Percentiles rank a stretch among this genome's conserved stretches.
Evolutionary conservation across 805 yeast species (phyloP).

Genomic region (Starmerella vaccinii): DNA sequence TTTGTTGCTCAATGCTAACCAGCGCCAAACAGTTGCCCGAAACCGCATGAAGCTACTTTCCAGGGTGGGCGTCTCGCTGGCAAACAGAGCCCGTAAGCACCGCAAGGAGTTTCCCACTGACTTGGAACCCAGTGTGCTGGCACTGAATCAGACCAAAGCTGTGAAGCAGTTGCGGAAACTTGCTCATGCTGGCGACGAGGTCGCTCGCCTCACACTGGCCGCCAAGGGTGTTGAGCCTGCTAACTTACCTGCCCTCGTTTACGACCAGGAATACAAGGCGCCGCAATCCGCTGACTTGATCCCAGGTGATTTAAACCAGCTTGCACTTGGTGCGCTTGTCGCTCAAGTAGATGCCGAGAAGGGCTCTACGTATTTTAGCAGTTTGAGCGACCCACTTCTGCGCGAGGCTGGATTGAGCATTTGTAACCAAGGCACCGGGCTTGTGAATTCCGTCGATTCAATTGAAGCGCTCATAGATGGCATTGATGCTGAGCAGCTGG

Average conservation of each 20-base stretch:
- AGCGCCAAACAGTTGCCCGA: constrained; percentile 31
- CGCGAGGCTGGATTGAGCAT: constrained; percentile 10
- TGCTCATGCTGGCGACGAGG: constrained; percentile 2
- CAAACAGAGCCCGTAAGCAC: constrained; percentile 20
- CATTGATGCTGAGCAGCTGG: constrained; percentile 26
- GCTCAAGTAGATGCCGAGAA: neutral
- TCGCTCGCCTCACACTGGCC: constrained; percentile 2
- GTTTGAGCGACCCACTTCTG: constrained; percentile 9
- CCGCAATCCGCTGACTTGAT: neutral
- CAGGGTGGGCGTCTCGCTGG: constrained; percentile 29
- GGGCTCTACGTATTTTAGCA: constrained; percentile 9
- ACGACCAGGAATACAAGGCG: neutral
- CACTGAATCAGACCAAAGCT: constrained; percentile 1
- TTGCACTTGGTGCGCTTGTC: constrained; percentile 3
- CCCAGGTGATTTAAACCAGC: constrained; percentile 7
- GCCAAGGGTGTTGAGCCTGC: neutral
- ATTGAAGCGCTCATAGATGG: constrained; percentile 19
- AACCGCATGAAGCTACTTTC: constrained; percentile 37
- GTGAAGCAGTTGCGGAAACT: constrained; percentile 5
- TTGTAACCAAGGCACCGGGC: neutral
- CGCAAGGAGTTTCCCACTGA: constrained; percentile 16
- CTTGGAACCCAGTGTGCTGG: constrained; percentile 20
- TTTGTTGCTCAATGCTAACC: constrained; percentile 25
- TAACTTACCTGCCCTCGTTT: neutral
- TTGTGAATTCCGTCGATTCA: neutral